Base-by-base conservation (phyloP, 768 basidiomycete species). In the Pisolithus albus region DNA sequence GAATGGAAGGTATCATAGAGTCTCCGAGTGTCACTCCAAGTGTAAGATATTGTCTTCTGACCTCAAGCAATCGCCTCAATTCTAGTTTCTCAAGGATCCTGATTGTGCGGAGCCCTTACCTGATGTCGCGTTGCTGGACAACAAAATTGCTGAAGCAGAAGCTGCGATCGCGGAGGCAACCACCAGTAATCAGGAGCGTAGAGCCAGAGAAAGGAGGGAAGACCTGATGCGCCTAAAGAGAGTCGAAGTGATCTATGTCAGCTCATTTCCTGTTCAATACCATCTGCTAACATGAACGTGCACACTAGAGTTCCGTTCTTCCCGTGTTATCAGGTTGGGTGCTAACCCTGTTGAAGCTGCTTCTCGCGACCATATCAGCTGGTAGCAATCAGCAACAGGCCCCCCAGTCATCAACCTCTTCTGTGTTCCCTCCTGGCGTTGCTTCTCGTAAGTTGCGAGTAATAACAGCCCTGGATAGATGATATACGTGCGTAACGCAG, bases 361-460 rank as follows among this genome's bases (percentile, higher is more conserved):
- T 99, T 13, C 72, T 99, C 45, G 93, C 94, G 1, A 94, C 95
- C 0, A 92, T 96, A 21, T 93, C 92, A 0, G 90, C 92, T 2
- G 81, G 84, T 52, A 81, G 76, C 37, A 72, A 77, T 53, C 63
- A 64, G 32, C 67, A 69, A 43, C 83, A 81, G 54, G 73, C 70
- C 8, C 85, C 84, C 28, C 83, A 81, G 54, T 81, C 86, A 1
- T 80, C 84, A 15, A 80, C 80, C 4, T 83, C 83, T 15, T 80
- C 80, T 15, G 79, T 78, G 16, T 90, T 90, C 58, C 88, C 87
- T 8, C 80, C 85, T 24, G 82, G 81, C 18, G 79, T 85, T 23
- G 66, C 76, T 45, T 84, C 86, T 11, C 83, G 85, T 85, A 66
- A 71, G 76, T 66, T 23, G 7, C 47, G 41, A 43, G 38, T 21